Conservation (phyloP, 345 rosid species). For the Citrus glauca region DNA sequence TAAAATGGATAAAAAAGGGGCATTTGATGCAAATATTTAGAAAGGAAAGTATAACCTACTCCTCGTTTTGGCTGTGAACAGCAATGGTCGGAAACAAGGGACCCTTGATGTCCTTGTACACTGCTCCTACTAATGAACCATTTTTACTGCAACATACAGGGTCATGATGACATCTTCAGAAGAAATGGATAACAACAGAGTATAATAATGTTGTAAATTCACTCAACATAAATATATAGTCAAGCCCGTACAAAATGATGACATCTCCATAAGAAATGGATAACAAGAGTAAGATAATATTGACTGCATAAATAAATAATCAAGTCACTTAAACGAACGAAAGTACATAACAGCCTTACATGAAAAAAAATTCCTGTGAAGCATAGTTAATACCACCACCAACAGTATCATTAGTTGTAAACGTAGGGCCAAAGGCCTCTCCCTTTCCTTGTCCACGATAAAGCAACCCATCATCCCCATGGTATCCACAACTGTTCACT, state of each 20-base stretch:
- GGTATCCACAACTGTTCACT: conserved; percentile 91
- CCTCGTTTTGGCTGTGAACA: conserved; percentile 95
- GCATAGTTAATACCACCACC: conserved; percentile 94
- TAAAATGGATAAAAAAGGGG: too few relatives aligned
- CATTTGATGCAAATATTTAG: background rate
- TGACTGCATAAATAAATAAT: background rate
- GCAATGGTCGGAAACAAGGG: conserved; percentile 83
- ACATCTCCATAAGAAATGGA: conserved; percentile 11
- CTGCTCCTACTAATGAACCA: conserved; percentile 64
- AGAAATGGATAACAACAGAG: conserved; percentile 12
- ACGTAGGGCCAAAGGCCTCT: conserved; percentile 80
- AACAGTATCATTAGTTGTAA: conserved; percentile 69
- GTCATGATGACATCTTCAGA: conserved; percentile 10
- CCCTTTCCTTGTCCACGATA: conserved; percentile 78
- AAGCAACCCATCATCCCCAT: conserved; percentile 88
- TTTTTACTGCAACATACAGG: conserved; percentile 56
- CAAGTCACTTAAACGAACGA: conserved; percentile 4
- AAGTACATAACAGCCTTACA: conserved; percentile 54
- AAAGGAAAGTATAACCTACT: conserved; percentile 51
- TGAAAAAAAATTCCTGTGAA: conserved; percentile 84
- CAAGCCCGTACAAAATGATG: background rate
- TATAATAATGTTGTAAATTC: background rate
- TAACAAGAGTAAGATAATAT: conserved; percentile 5
- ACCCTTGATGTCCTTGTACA: conserved; percentile 62
- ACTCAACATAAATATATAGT: background rate